Evolutionary conservation across 768 basidiomycete species (phyloP).

Genomic region (Lyophyllum semitale): DNA sequence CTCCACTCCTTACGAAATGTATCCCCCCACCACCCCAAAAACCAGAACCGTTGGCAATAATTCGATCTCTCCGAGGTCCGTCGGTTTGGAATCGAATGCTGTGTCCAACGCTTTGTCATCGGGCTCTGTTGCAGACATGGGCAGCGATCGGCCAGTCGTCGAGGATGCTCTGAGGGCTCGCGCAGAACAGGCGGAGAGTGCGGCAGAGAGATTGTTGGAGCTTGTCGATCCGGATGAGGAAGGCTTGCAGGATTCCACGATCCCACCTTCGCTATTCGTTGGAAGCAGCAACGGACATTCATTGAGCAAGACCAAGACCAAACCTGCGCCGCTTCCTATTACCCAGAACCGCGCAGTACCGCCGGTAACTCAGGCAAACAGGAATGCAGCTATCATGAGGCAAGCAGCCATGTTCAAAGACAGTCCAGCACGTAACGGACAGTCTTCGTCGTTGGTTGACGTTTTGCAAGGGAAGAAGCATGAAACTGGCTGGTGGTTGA

Average conservation of each 20-base stretch:
- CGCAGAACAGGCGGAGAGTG: conserved; percentile 92
- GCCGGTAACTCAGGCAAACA: conserved; percentile 70
- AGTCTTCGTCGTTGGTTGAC: conserved; percentile 62
- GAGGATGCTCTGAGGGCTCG: conserved; percentile 87
- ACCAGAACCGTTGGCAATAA: conserved; percentile 39
- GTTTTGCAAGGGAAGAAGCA: conserved; percentile 66
- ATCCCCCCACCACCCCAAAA: conserved; percentile 30
- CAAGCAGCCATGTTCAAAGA: conserved; percentile 82
- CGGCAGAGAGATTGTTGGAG: conserved; percentile 85
- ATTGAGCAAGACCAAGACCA: conserved; percentile 42
- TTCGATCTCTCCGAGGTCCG: conserved; percentile 58
- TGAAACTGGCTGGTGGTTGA: conserved; percentile 85
- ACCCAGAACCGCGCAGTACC: conserved; percentile 28
- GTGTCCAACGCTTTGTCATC: conserved; percentile 66
- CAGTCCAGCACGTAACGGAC: conserved; percentile 65
- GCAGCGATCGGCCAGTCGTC: conserved; percentile 50
- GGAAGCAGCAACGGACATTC: conserved; percentile 36
- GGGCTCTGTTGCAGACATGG: conserved; percentile 43
- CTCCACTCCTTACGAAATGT: conserved; percentile 64
- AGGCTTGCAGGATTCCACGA: conserved; percentile 46
- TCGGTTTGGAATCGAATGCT: conserved; percentile 46
- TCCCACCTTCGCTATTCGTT: conserved; percentile 57
- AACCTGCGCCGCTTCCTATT: conserved; percentile 36
- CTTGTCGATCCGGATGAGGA: conserved; percentile 81
- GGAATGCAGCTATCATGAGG: conserved; percentile 59